Evolutionary conservation across 78 protist genomes (phyloP), one percentile per base, ranked within the genome.

Genomic region (Guillardia theta): DNA sequence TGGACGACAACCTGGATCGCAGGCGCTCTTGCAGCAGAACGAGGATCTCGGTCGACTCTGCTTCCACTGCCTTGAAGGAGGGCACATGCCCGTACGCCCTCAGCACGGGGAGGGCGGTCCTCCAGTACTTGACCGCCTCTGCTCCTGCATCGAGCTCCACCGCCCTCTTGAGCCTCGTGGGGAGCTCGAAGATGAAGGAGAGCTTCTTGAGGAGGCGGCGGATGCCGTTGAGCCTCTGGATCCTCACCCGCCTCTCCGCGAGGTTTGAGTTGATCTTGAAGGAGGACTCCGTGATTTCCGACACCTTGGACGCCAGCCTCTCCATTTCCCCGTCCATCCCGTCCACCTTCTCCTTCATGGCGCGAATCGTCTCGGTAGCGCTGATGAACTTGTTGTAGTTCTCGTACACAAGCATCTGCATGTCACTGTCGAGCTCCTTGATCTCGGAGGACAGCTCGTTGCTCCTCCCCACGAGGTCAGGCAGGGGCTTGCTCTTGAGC

Each of bases 371-470:
- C 92, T 98, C 99, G 0, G 98, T 98, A 3, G 99, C 99, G 43
- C 95, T 96, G 94, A 98, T 97, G 87, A 98, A 98, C 94, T 97
- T 97, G 92, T 97, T 98, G 96, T 98, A 98, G 95, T 98, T 98
- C 22, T 98, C 98, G 88, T 98, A 98, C 39, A 98, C 99, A 15
- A 98, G 93, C 33, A 95, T 98, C 83, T 98, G 96, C 87, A 96
- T 92, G 45, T 97, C 97, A 12, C 64, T 92, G 27, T 92, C 77
- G 10, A 92, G 83, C 88, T 33, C 64, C 18, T 92, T 48, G 53
- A 64, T 47, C 39, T 92, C 77, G 18, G 30, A 8, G 12, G 64
- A 53, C 0, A 78, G 48, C 45, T 78, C 90, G 6, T n/a, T 2
- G 44, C 78, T 44, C 27, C 47, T 48, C 64, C 27, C 47, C 39